These are phyloP conservation scores for Boletus eberwhitei DNA, from an alignment of 768 basidiomycete genomes.

Conservation along the genomic window DNA sequence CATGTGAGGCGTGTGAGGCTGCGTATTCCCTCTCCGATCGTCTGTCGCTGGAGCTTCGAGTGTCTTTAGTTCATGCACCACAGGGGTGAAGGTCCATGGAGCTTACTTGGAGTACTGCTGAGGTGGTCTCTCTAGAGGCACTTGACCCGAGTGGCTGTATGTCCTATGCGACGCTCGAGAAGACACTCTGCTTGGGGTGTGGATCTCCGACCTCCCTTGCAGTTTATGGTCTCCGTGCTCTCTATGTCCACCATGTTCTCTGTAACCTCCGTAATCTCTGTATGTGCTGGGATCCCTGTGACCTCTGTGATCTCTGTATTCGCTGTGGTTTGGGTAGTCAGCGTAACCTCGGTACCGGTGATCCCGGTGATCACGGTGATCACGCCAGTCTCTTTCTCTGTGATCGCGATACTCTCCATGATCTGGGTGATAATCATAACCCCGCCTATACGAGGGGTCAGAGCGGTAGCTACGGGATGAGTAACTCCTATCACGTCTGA, in stretches of 20 bases:
- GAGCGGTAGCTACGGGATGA: constrained; percentile 22
- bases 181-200: constrained; percentile 19
- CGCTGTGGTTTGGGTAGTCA: constrained; percentile 14
- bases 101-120: constrained; percentile 22
- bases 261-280: constrained; percentile 8
- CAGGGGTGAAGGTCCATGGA: not conserved
- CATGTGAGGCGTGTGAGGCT: constrained; percentile 12
- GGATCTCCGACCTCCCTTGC: constrained; percentile 13
- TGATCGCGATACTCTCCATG: constrained; percentile 22
- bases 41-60: constrained; percentile 24
- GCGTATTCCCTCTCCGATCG: constrained; percentile 22
- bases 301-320: constrained; percentile 13
- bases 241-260: constrained; percentile 14
- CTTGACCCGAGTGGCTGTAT: constrained; percentile 18
- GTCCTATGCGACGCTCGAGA: constrained; percentile 30
- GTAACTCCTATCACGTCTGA: constrained; percentile 25
- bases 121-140: constrained; percentile 12
- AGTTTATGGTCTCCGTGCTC: constrained; percentile 13
- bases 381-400: constrained; percentile 18
- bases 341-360: constrained; percentile 18
- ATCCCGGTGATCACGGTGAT: constrained; percentile 20
- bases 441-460: constrained; percentile 24
- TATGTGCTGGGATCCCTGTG: constrained; percentile 7
- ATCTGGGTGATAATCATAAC: constrained; percentile 20
- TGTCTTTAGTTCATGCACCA: constrained; percentile 5